Base-by-base conservation (phyloP, 768 basidiomycete genomes). In the Podaxis sp. region DNA sequence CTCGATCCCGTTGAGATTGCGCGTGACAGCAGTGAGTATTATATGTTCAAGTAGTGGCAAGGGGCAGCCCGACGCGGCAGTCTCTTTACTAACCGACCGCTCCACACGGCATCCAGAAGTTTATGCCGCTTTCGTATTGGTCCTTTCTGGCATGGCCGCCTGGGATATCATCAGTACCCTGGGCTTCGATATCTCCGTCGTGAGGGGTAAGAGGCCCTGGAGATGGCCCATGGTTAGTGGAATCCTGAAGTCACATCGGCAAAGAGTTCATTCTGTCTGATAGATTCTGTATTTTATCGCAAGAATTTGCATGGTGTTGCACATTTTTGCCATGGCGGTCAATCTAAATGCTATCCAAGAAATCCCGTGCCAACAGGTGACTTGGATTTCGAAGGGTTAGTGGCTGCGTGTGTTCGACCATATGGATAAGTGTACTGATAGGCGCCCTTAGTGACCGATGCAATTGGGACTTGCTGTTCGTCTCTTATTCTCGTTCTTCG, bases 401-500 rank as follows among this genome's bases (percentile, higher is more conserved):
- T 57, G 33, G 8, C 33, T 33, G 33, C 1, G 8, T 19, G 2
- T 22, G n/a, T 29, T 24, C 2, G 19, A 4, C n/a, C 51, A 40
- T 49, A 27, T 8, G 36, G 7, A 33, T 15, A 8, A 27, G 11
- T 11, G 9, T 46, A 24, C 40, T 55, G 63, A n/a, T 52, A 43
- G 24, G n/a, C 3, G 6, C 25, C 25, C 24, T 4, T 41, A 76
- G 75, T 74, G 24, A 57, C 72, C 38, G 75, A 75, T 55, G 72
- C 73, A 22, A 64, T 76, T 59, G 74, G 73, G 22, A 75, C 74
- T 8, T 74, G 72, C 52, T 60, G 66, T 29, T 71, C 74, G 6
- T 75, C 74, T 0, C 63, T 76, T 25, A 75, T 75, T 64, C 72
- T 76, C 19, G 67, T 72, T 27, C 69, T 76, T 6, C 71, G 75